Percentiles rank a stretch among this genome's conserved stretches.
Evolutionary conservation across 345 rosid species (phyloP).

Genomic region (Acer saccharum): DNA sequence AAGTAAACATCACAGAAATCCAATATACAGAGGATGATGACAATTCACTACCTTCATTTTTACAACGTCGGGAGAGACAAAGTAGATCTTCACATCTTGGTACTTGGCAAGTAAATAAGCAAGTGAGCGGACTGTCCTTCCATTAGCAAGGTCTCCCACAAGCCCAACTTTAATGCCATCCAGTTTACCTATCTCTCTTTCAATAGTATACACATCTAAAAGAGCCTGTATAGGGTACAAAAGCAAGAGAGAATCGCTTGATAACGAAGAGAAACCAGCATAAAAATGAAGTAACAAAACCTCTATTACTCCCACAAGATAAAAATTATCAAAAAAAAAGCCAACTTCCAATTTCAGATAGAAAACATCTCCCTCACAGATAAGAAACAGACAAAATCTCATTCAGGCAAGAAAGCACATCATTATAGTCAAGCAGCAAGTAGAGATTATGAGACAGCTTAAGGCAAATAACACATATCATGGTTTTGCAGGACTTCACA

Average conservation of each 20-base stretch:
- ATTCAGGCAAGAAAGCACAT: not conserved
- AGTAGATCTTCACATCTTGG: slow-evolving; percentile 76
- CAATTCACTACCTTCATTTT: slow-evolving; percentile 77
- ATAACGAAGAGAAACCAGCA: not conserved
- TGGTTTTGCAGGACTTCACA: not conserved
- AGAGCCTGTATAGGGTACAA: slow-evolving; percentile 60
- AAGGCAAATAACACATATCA: not conserved
- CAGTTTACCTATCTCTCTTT: slow-evolving; percentile 83
- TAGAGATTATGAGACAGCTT: not conserved
- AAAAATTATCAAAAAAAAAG: not conserved
- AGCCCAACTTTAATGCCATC: slow-evolving; percentile 87
- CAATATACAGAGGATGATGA: not conserved
- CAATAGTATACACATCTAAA: slow-evolving; percentile 85
- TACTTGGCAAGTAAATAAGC: slow-evolving; percentile 92
- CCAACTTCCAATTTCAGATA: not conserved
- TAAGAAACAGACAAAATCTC: not conserved
- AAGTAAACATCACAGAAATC: not conserved
- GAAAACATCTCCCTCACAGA: not conserved
- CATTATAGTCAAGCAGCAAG: not conserved
- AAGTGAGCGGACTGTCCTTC: slow-evolving; percentile 92
- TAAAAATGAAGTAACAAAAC: not conserved
- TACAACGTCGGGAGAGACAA: slow-evolving; percentile 88
- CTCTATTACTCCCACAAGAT: not conserved
- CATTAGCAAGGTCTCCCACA: slow-evolving; percentile 98
- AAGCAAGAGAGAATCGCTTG: not conserved